A percentile compares a stretch with the other conserved stretches of the same genome.
phyloP scores from a whole-genome alignment of 164 flowering plant species.

The Magnolia sinica region DNA sequence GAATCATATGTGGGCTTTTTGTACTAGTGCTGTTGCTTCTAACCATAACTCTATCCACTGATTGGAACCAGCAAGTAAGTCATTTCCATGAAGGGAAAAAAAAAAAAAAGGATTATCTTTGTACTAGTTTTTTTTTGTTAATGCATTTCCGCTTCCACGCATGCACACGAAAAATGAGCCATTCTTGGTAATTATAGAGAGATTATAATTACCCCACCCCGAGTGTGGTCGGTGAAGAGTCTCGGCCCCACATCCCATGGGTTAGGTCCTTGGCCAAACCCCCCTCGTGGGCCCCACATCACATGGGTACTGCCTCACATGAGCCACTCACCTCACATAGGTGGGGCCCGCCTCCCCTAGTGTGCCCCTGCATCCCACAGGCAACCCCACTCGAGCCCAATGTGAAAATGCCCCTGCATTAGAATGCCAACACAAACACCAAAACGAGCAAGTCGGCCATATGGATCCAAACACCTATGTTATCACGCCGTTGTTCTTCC shows the following conservation, averaged over 20 bases:
- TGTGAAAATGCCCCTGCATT: no score
- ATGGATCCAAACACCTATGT: not conserved
- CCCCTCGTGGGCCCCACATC: no score
- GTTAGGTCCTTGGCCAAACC: no score
- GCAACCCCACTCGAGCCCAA: no score
- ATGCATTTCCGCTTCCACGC: not conserved
- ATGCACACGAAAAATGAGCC: not conserved
- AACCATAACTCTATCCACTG: conserved; percentile 40
- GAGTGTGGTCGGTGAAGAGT: no score
- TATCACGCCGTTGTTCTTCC: not conserved
- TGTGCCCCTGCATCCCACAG: no score
- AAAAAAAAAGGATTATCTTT: not conserved
- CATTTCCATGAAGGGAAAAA: not conserved
- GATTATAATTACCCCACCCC: no score
- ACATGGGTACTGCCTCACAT: no score
- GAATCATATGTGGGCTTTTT: conserved; percentile 54
- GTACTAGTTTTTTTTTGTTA: not conserved
- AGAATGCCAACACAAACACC: not conserved
- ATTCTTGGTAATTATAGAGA: not conserved
- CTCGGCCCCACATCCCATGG: no score
- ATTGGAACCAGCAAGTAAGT: conserved; percentile 71
- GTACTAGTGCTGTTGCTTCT: conserved; percentile 45
- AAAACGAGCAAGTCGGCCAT: not conserved
- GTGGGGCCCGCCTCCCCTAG: no score
- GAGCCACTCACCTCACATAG: no score